Conservation (phyloP, 83 land plant genomes). For the Diphasiastrum complanatum region DNA sequence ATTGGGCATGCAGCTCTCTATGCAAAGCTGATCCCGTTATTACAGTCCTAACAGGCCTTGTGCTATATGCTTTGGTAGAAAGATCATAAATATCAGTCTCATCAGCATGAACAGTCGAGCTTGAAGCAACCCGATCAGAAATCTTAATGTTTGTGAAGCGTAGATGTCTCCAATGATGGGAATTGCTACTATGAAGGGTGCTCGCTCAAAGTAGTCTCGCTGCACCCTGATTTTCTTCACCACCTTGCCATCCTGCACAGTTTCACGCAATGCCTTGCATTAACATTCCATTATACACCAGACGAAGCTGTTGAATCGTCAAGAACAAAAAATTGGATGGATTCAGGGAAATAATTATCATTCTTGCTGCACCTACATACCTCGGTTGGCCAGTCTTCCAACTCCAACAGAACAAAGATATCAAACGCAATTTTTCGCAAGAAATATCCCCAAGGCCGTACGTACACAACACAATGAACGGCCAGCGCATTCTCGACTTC, state of each 20-base stretch:
- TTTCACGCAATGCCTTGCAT: not conserved
- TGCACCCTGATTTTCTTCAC: slow-evolving; percentile 30
- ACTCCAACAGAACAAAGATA: slow-evolving; percentile 11
- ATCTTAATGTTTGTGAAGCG: slow-evolving; percentile 9
- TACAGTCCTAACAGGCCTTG: too few species aligned
- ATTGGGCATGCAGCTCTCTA: too few species aligned
- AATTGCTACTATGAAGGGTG: slow-evolving; percentile 8
- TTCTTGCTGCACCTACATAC: not conserved
- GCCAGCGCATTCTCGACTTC: not conserved
- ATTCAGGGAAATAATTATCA: too few species aligned
- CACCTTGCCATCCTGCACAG: slow-evolving; percentile 11
- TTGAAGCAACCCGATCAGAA: not conserved
- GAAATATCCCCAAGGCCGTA: slow-evolving; percentile 16
- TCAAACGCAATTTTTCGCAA: slow-evolving; percentile 6
- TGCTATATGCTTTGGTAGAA: not conserved
- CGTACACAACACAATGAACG: slow-evolving; percentile 16
- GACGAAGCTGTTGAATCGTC: not conserved
- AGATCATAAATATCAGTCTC: not conserved
- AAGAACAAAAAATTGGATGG: not conserved
- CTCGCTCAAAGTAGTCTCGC: slow-evolving; percentile 19
- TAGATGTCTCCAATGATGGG: slow-evolving; percentile 20
- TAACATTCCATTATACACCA: not conserved
- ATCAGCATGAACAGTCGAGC: not conserved
- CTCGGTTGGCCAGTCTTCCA: slow-evolving; percentile 11
- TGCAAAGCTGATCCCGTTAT: too few species aligned